Base-by-base conservation (phyloP, 345 rosid species). In the Bruguiera gymnorhiza region DNA sequence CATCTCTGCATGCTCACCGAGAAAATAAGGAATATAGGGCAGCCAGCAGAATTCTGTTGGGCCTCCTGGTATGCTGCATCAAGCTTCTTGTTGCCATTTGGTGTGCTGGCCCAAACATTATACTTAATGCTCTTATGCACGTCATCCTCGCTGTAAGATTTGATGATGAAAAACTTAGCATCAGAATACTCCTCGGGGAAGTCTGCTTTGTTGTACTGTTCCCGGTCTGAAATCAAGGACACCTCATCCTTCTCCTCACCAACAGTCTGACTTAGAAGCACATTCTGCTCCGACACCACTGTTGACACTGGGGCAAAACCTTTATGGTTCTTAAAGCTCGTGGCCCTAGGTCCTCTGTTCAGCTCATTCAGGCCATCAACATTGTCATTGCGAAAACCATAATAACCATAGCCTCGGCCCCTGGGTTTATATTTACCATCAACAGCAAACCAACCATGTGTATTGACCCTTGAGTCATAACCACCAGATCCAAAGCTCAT, bases 71-170 rank as follows among this genome's bases (percentile, higher is more conserved):
- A 94, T 24, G 97, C 95, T 1, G 95, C 91, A 83, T 93, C 95
- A 68, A 94, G 91, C 76, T 94, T 94, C 82, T 89, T 89, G 82
- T 94, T 94, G 37, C 98, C 98, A 77, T 85, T 89, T 66, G 96
- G 94, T 37, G 98, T 94, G 76, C 98, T 91, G 23, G 97, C 92
- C 98, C 98, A 94, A 6, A 91, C 97, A 67, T 71, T 87, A 70
- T 94, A 94, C 73, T 94, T 94, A 57, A 93, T 86, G 70, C 97
- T 86, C 85, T 94, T 91, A 71, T 94, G 98, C 30, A 94, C 91
- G 84, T 94, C 98, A 80, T 91, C 98, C 75, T 94, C 98, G n/a
- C 97, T 94, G 73, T 94, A 94, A 0, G 98, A 94, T 84, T 94
- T 94, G 54, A 94, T 91, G 23, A 94, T 78, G 75, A 89, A 94